phyloP scores from a whole-genome alignment of 2,329 filamentous ascomycete genomes.

The Tolypocladium album region DNA sequence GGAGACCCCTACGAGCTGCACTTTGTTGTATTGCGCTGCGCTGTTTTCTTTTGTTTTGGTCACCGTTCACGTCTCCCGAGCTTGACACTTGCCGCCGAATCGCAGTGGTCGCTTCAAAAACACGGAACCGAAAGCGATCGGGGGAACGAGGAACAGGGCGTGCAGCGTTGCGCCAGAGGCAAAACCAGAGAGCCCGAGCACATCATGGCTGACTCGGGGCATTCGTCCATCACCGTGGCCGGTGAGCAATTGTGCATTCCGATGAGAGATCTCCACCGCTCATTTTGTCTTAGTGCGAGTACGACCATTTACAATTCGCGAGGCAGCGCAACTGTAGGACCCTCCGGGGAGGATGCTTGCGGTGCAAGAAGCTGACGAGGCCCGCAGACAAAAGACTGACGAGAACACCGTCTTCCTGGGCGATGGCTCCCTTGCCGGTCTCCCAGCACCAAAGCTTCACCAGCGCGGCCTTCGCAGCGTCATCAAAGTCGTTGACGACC shows the following conservation, averaged over 20 bases:
- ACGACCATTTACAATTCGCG: slow-evolving; percentile 70
- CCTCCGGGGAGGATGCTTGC: neutral
- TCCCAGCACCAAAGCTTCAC: slow-evolving; percentile 72
- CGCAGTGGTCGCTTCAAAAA: neutral
- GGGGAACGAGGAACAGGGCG: neutral
- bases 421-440: slow-evolving; percentile 86
- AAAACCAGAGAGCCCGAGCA: neutral
- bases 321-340: slow-evolving; percentile 77
- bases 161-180: neutral
- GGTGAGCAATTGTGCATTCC: slow-evolving; percentile 23
- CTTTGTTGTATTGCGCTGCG: neutral
- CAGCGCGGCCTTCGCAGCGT: slow-evolving; percentile 82
- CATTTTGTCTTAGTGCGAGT: slow-evolving; percentile 46
- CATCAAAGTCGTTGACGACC: slow-evolving; percentile 93
- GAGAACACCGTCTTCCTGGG: slow-evolving; percentile 90
- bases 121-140: neutral
- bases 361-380: slow-evolving; percentile 2
- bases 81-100: neutral
- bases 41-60: neutral
- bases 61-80: neutral
- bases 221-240: slow-evolving; percentile 49
- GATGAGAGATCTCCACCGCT: slow-evolving; percentile 9
- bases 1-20: neutral
- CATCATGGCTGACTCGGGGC: slow-evolving; percentile 17
- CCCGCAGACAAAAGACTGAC: slow-evolving; percentile 51